Evolutionary conservation across 2,329 filamentous ascomycete genomes (phyloP), one percentile per base, ranked within the genome.

Genomic region (Xylaria sp.): DNA sequence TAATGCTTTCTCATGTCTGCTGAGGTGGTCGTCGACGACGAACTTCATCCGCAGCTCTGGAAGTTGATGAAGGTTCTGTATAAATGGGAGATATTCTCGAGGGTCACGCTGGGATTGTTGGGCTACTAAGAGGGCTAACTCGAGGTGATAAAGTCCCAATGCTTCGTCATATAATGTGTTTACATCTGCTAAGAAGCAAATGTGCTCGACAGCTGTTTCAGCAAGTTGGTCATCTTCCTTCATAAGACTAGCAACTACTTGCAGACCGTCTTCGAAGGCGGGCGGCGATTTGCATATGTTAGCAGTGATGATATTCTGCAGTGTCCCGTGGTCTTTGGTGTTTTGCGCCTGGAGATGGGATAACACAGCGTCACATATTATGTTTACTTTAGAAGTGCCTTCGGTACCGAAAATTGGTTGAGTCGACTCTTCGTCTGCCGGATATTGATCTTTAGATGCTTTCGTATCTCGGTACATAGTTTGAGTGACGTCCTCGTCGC

Each of bases 91-190:
- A 70, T 99, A 99, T 76, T 99, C 95, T 69, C 93, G 84, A 1
- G 95, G 95, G 71, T 99, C 95, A 74, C 94, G 92, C 77, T 99
- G 95, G 0, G 94, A 95, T 74, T 97, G 94, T 73, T 99, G 95
- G 0, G 95, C 95, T 12, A 99, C 92, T 5, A 97, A 82, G 11
- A 99, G 83, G 3, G 94, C 89, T 7, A 99, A 86, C 11, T 97
- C 92, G 2, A 99, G 85, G 72, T 98, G 89, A 74, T 99, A 99
- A 2, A 98, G 82, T 1, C 94, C 94, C 1, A 99, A 82, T 0
- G 95, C 92, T 63, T 94, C 89, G 65, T 97, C 92, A 72, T 97
- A 99, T 0, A 99, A 85, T 40, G 89, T 88, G 75, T 97, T 96
- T 47, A 96, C 90, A 76, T 99, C 95, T 0, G 94, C 92, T 43